Conservation (phyloP, 306 rosid genomes). For the Dalbergia oliveri region DNA sequence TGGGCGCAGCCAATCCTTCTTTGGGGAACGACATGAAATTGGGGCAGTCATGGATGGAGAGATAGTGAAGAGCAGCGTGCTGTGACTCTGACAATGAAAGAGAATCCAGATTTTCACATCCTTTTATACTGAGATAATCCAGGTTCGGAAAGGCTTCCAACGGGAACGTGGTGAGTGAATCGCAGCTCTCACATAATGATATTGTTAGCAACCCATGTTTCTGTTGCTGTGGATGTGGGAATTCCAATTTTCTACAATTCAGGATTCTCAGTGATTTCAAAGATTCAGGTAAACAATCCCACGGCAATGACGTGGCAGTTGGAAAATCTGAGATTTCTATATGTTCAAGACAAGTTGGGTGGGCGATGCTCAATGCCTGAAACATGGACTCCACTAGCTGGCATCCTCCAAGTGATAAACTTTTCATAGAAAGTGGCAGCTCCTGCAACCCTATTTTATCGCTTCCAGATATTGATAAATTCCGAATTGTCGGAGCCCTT, state of each 20-base stretch:
- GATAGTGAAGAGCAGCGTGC: background rate
- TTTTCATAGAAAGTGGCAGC: background rate
- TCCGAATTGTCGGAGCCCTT: background rate
- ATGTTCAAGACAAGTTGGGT: background rate
- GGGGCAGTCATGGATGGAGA: background rate
- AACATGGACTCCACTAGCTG: background rate
- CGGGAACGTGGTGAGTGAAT: background rate
- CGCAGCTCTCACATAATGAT: background rate
- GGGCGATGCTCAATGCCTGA: too few relatives aligned
- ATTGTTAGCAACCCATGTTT: background rate
- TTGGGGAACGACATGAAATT: background rate
- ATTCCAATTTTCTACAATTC: background rate
- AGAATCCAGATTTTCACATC: background rate
- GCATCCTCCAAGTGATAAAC: background rate
- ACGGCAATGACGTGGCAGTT: background rate
- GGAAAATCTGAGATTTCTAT: background rate
- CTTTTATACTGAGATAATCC: rapidly evolving
- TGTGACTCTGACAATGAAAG: background rate
- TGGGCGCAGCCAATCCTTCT: conserved; percentile 16
- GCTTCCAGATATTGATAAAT: background rate
- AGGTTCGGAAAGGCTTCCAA: background rate
- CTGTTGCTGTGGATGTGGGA: background rate
- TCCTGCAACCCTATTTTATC: background rate
- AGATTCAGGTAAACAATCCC: background rate
- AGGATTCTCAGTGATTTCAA: background rate